A percentile compares a stretch with the other conserved stretches of the same genome.
phyloP scores from a whole-genome alignment of 257 asterid genomes.

The Marsdenia floribunda region DNA sequence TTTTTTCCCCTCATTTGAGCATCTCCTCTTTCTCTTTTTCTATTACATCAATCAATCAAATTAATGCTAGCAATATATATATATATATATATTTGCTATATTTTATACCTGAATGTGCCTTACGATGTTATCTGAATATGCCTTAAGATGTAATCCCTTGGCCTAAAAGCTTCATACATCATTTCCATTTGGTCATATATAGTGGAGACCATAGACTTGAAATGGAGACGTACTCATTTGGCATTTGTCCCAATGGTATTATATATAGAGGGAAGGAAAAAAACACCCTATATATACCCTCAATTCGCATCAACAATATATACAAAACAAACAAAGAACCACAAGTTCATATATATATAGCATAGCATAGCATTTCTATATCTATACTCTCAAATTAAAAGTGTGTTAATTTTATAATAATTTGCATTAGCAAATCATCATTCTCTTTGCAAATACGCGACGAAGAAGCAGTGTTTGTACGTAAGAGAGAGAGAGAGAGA shows the following conservation, averaged over 20 bases:
- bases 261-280: too few relatives aligned
- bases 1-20: too few relatives aligned
- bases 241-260: neutral
- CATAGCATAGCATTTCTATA: too few relatives aligned
- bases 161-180: slow-evolving; percentile 2
- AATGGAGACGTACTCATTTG: neutral
- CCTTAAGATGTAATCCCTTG: neutral
- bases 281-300: slow-evolving; percentile 3
- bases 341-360: too few relatives aligned
- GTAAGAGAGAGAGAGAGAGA: too few relatives aligned
- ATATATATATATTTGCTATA: neutral
- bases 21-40: too few relatives aligned
- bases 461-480: too few relatives aligned
- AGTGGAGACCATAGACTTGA: slow-evolving; percentile 5
- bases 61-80: neutral
- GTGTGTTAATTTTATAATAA: too few relatives aligned
- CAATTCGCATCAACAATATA: neutral
- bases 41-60: neutral
- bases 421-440: neutral
- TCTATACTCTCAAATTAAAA: too few relatives aligned
- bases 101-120: neutral
- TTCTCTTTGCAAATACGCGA: neutral
- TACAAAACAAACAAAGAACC: neutral
- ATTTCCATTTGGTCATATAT: neutral
- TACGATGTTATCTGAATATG: too few relatives aligned